These are phyloP conservation scores for Colletotrichum falcatum DNA, from an alignment of 2,329 filamentous ascomycete species.

Conservation along the genomic window DNA sequence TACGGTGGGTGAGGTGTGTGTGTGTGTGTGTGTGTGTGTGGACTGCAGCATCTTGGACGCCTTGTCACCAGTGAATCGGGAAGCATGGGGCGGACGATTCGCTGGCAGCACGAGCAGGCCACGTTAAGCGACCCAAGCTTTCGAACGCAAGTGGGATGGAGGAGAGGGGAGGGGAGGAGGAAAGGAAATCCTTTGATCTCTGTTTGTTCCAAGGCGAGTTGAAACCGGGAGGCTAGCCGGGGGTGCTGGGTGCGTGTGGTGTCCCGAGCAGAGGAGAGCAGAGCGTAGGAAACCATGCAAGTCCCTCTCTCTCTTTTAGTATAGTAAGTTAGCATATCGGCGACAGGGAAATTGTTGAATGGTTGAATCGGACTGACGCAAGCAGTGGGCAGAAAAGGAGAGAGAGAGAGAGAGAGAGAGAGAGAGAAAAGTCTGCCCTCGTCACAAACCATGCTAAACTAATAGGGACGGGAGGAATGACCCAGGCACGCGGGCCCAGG, in stretches of 20 bases:
- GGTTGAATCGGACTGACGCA: constrained; percentile 7
- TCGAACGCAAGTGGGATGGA: not conserved
- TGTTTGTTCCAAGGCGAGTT: not conserved
- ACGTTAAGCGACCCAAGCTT: not conserved
- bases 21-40: too few species aligned
- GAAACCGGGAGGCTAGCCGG: not conserved
- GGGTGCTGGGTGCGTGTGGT: constrained; percentile 13
- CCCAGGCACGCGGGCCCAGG: not conserved
- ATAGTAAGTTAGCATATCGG: not conserved
- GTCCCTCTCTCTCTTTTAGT: not conserved
- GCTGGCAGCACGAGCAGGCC: constrained; percentile 16
- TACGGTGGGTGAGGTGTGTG: not conserved
- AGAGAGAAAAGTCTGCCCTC: not conserved
- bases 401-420: too few species aligned
- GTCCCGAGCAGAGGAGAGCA: constrained; percentile 7
- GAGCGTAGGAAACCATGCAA: not conserved
- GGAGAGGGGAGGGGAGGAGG: constrained; percentile 11
- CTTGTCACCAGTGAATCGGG: not conserved
- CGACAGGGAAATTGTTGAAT: not conserved
- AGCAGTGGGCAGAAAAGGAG: constrained; percentile 1
- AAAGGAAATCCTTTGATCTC: constrained; percentile 14
- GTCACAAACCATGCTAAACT: not conserved
- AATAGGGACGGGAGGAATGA: not conserved
- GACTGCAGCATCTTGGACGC: constrained; percentile 16
- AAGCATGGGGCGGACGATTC: not conserved